Evolutionary conservation across 1,284 basidiomycete genomes (phyloP).

Genomic region (Malassezia nana): DNA sequence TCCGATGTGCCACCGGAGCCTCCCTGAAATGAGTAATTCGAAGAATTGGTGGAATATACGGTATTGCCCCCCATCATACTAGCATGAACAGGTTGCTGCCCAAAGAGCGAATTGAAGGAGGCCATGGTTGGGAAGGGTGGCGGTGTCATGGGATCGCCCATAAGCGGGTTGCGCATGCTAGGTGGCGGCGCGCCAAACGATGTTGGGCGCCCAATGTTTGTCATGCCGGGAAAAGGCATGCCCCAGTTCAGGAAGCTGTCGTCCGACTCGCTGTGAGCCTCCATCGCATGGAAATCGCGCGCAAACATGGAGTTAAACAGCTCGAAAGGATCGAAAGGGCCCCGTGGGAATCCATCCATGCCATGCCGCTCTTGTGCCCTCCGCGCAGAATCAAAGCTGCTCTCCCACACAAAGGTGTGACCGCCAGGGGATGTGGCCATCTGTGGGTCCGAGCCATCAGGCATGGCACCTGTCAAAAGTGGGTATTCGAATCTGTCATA

Average conservation of each 20-base stretch:
- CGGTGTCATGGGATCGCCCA: slow-evolving; percentile 2
- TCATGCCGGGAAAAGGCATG: background rate
- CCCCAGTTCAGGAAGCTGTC: background rate
- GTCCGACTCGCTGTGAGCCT: background rate
- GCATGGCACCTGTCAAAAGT: slow-evolving; percentile 14
- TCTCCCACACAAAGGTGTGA: slow-evolving; percentile 36
- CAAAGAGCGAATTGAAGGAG: slow-evolving; percentile 1
- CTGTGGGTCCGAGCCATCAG: slow-evolving; percentile 25
- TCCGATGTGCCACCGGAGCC: slow-evolving; percentile 17
- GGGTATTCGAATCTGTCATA: slow-evolving; percentile 27
- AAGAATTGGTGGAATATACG: slow-evolving; percentile 1
- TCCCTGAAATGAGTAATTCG: slow-evolving; percentile 1
- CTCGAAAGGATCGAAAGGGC: slow-evolving; percentile 33
- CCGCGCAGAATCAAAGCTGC: slow-evolving; percentile 37
- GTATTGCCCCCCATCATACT: background rate
- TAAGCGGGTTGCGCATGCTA: background rate
- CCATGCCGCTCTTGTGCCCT: slow-evolving; percentile 27
- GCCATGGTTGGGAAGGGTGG: slow-evolving; percentile 3
- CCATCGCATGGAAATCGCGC: slow-evolving; percentile 19
- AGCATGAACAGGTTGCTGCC: slow-evolving; percentile 9
- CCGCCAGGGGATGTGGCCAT: slow-evolving; percentile 11
- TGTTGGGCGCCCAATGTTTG: background rate
- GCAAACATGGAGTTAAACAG: slow-evolving; percentile 43
- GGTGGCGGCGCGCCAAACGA: slow-evolving; percentile 5
- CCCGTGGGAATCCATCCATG: slow-evolving; percentile 17